Conservation (phyloP, 106 monocot genomes). For the Allium cepa region DNA sequence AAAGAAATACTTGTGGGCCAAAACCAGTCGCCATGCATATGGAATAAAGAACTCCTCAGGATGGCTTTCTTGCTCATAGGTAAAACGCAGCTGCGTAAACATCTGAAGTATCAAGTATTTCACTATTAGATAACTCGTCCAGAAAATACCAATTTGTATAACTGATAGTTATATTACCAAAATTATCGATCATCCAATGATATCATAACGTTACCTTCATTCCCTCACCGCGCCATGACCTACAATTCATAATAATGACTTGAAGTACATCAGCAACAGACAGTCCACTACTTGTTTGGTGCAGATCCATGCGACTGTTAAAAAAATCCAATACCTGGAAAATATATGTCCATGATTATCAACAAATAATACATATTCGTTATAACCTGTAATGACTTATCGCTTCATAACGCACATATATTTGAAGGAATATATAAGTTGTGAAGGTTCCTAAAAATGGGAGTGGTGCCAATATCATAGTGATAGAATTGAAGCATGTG, state of each 20-base stretch:
- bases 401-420: not conserved
- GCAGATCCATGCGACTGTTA: conserved; percentile 94
- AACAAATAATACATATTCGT: not conserved
- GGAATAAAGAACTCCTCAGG: conserved; percentile 98
- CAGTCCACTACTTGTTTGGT: conserved; percentile 69
- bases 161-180: not conserved
- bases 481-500: too few relatives aligned
- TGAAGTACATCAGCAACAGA: conserved; percentile 89
- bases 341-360: not conserved
- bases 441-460: too few relatives aligned
- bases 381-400: too few relatives aligned
- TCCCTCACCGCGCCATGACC: conserved; percentile 97
- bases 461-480: too few relatives aligned
- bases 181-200: not conserved
- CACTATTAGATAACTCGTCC: not conserved
- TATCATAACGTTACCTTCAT: conserved; percentile 59
- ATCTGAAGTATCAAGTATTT: conserved; percentile 40
- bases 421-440: too few relatives aligned
- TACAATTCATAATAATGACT: conserved; percentile 77
- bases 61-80: conserved; percentile 98
- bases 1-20: conserved; percentile 53
- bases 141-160: not conserved
- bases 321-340: conserved; percentile 91
- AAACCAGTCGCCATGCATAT: conserved; percentile 79
- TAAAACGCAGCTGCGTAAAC: conserved; percentile 90